phyloP scores from a whole-genome alignment of 306 rosid species.

The Pachyrhizus erosus region DNA sequence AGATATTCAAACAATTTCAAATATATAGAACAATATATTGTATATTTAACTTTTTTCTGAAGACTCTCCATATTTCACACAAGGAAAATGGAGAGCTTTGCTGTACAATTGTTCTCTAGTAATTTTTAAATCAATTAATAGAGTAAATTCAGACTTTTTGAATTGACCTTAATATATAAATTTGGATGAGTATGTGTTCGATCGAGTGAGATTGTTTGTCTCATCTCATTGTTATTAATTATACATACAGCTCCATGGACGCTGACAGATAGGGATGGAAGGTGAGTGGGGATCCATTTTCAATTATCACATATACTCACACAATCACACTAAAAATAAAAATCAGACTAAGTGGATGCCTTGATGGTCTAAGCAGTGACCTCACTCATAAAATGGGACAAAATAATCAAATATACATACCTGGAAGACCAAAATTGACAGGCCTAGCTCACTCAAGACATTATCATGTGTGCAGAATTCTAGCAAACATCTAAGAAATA shows the following conservation, averaged over 20 bases:
- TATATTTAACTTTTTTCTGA: not conserved
- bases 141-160: not conserved
- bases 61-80: not conserved
- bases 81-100: not conserved
- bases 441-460: slow-evolving; percentile 14
- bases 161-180: not conserved
- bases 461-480: slow-evolving; percentile 6
- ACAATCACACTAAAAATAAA: slow-evolving; percentile 35
- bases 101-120: not conserved
- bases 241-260: slow-evolving; percentile 43
- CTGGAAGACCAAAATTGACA: slow-evolving; percentile 37
- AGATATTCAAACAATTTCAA: not conserved
- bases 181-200: not conserved
- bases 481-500: not conserved
- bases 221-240: slow-evolving; percentile 9
- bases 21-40: not conserved
- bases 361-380: slow-evolving; percentile 59
- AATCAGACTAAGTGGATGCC: slow-evolving; percentile 29
- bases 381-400: slow-evolving; percentile 39
- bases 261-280: slow-evolving; percentile 40
- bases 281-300: slow-evolving; percentile 46
- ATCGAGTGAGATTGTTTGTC: slow-evolving; percentile 33
- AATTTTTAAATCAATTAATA: not conserved
- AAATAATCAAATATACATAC: not conserved
- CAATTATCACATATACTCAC: slow-evolving; percentile 35